Evolutionary conservation across 192 early-diverging fungal genomes (phyloP).

Genomic region (Gonapodya sp.): DNA sequence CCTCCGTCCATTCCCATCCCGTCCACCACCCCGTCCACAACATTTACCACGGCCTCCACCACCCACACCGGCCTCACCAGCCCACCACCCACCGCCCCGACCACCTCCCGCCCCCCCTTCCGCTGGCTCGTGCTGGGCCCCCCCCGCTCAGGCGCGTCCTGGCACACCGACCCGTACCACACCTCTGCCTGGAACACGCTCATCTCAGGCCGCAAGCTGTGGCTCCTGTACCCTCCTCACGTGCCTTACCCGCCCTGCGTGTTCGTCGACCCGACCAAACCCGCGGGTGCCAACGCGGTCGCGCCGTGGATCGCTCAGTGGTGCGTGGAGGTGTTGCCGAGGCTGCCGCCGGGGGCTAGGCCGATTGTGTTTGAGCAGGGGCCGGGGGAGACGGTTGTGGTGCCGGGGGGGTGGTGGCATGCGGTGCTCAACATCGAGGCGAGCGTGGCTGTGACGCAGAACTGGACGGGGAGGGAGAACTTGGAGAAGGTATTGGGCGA

Average conservation of each 20-base stretch:
- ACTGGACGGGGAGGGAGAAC: slow-evolving; percentile 32
- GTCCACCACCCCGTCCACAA: not conserved
- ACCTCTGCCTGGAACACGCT: slow-evolving; percentile 56
- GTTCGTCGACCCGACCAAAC: slow-evolving; percentile 35
- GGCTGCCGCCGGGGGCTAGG: slow-evolving; percentile 18
- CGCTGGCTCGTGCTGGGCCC: slow-evolving; percentile 72
- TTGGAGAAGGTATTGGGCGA: slow-evolving; percentile 12
- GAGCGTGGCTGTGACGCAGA: slow-evolving; percentile 71
- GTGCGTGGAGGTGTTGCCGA: slow-evolving; percentile 38
- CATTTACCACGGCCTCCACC: not conserved
- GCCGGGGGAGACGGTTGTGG: slow-evolving; percentile 73
- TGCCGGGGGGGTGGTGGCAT: slow-evolving; percentile 66
- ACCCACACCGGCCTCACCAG: not conserved
- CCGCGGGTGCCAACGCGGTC: slow-evolving; percentile 21
- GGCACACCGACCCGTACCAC: slow-evolving; percentile 29
- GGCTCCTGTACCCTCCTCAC: slow-evolving; percentile 68
- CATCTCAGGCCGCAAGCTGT: slow-evolving; percentile 60
- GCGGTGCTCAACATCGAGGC: slow-evolving; percentile 38
- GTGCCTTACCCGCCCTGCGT: slow-evolving; percentile 23
- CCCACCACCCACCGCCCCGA: not conserved
- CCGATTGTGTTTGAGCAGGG: slow-evolving; percentile 53
- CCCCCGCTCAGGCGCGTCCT: slow-evolving; percentile 60
- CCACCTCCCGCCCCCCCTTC: slow-evolving; percentile 23
- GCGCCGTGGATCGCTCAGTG: slow-evolving; percentile 17
- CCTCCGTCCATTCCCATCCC: not conserved